Evolutionary conservation across 2,329 filamentous ascomycete genomes (phyloP).

Genomic region (Diaporthe aspalathi): DNA sequence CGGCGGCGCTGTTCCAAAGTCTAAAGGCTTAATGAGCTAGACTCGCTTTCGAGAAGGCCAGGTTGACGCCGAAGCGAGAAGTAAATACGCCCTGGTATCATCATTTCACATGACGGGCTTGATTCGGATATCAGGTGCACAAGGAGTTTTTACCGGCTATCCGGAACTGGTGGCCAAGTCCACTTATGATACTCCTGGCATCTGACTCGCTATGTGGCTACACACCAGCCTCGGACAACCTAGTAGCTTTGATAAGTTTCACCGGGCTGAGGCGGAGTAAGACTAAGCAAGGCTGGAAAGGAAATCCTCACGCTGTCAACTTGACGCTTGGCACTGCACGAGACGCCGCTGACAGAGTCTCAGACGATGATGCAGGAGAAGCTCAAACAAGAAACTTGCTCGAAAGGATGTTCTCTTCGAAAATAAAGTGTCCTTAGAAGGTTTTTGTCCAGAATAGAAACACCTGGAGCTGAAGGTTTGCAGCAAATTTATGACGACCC

Average conservation of each 20-base stretch:
- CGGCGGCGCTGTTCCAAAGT: not conserved
- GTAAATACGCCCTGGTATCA: not conserved
- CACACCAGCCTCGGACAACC: not conserved
- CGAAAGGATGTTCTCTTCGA: not conserved
- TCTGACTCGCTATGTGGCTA: not conserved
- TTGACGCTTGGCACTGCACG: not conserved
- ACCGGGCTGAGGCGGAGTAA: too few species aligned
- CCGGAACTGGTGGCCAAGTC: not conserved
- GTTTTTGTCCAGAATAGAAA: not conserved
- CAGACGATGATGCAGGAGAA: not conserved
- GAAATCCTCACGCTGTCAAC: not conserved
- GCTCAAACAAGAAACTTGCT: not conserved
- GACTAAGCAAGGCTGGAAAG: not conserved
- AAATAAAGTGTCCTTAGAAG: not conserved
- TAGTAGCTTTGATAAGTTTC: not conserved
- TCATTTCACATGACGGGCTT: too few species aligned
- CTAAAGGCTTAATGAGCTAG: not conserved
- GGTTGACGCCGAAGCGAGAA: not conserved
- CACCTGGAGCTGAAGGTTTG: not conserved
- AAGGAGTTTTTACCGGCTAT: too few species aligned
- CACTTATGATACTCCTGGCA: too few species aligned
- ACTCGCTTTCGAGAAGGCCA: not conserved
- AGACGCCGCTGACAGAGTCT: not conserved
- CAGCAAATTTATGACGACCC: not conserved
- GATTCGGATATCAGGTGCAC: not conserved